Evolutionary conservation across 2,329 filamentous ascomycete species (phyloP), one percentile per base, ranked within the genome.

Genomic region (Diplodia intermedia): DNA sequence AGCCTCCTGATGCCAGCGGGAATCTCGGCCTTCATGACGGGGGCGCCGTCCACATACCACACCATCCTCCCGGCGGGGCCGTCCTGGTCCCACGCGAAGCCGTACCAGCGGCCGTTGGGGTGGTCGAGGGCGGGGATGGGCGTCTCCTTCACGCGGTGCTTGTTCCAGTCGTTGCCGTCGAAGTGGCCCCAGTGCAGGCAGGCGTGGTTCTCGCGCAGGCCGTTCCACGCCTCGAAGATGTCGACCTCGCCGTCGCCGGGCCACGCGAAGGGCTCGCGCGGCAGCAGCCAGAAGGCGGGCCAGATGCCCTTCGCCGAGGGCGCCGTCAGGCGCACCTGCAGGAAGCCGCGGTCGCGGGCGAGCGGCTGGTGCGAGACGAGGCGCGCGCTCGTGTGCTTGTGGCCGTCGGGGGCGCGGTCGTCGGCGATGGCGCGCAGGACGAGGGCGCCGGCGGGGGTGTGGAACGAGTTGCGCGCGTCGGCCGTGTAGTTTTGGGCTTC

Each of bases 211-310:
- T 83, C 79, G 40, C 75, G 73, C 69, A 87, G 84, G 20, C 83
- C 86, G 70, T 88, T 88, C 86, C 86, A 89, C n/a, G 81, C 84
- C 76, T 89, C 86, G 50, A 86, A 83, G 56, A 89, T 86, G 74
- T 89, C 86, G 14, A 89, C 79, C 73, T 89, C 86, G 67, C 86
- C 86, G 69, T 89, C 86, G 0, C 77, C 81, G 0, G 86, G 86
- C 86, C 86, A 89, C 0, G 77, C 75, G 71, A 88, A 88, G 0
- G 86, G 86, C 70, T 88, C 85, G 38, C 80, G 75, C 0, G 86
- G 86, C 6, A 89, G 78, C 65, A 88, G 81, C 86, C 86, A 89
- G 72, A 88, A 88, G 0, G 86, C 86, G 0, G 86, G 86, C 86
- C 86, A 89, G 56, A 89, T 84, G 4, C 86, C 86, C 2, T 79